Conservation (phyloP, 83 land plant genomes). For the Picea engelmannii region DNA sequence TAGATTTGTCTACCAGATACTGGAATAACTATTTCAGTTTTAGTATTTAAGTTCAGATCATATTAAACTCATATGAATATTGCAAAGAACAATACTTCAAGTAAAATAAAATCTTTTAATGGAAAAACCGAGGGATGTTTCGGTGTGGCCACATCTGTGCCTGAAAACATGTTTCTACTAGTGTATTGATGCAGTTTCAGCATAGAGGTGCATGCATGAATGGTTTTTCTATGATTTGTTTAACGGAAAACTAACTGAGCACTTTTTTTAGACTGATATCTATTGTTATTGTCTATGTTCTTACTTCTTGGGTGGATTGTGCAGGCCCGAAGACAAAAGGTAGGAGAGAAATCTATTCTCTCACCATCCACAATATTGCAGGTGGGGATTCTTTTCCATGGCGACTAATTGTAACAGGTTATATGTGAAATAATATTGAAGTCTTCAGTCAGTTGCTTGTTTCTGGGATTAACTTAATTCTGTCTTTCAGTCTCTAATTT, state of each 20-base stretch:
- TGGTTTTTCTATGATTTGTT: not conserved
- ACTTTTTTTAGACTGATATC: not conserved
- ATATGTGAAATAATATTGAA: not conserved
- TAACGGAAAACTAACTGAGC: not conserved
- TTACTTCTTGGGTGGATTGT: not conserved
- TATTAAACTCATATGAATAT: too few species aligned
- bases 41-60: too few species aligned
- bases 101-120: too few species aligned
- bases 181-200: constrained; percentile 4
- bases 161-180: not conserved
- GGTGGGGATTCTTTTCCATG: constrained; percentile 38
- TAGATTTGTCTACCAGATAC: too few species aligned
- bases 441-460: not conserved
- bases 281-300: not conserved
- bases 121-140: too few species aligned
- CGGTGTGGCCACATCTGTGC: too few species aligned
- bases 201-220: constrained; percentile 1
- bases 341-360: constrained; percentile 88
- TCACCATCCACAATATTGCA: constrained; percentile 79
- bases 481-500: not conserved
- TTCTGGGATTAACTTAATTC: not conserved
- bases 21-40: too few species aligned
- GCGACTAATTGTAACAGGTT: constrained; percentile 1
- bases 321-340: constrained; percentile 81
- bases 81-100: too few species aligned